Conservation (phyloP, 169 alveolate species). For the Babesia bovis region DNA sequence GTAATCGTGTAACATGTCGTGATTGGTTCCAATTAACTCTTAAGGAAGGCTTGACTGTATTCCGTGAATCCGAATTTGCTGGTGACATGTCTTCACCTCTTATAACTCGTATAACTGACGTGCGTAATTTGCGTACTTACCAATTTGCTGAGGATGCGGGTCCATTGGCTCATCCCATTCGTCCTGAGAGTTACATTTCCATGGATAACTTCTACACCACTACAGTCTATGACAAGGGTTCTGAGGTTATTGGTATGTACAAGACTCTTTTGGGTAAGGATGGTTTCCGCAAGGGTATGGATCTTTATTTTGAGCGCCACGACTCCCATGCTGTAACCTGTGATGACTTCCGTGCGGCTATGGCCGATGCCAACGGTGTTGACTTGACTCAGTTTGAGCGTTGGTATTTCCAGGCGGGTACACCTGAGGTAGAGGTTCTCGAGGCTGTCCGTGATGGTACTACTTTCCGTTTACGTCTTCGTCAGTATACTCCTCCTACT, state of each 20-base stretch:
- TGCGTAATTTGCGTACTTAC: slow-evolving; percentile 74
- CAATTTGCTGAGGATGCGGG: slow-evolving; percentile 90
- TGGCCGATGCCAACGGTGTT: slow-evolving; percentile 85
- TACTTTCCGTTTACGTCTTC: slow-evolving; percentile 73
- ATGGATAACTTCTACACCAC: slow-evolving; percentile 91
- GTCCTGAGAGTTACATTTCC: slow-evolving; percentile 89
- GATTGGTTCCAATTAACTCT: slow-evolving; percentile 92
- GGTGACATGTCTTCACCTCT: slow-evolving; percentile 79
- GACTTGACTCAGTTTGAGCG: slow-evolving; percentile 86
- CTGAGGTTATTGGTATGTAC: slow-evolving; percentile 93
- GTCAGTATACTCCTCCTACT: slow-evolving; percentile 84
- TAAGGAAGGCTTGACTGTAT: slow-evolving; percentile 93
- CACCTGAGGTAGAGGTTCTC: slow-evolving; percentile 70
- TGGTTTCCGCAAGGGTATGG: slow-evolving; percentile 91
- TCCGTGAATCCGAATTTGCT: slow-evolving; percentile 86
- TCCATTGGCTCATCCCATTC: slow-evolving; percentile 91
- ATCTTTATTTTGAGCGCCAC: slow-evolving; percentile 85
- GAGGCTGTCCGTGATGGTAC: slow-evolving; percentile 61
- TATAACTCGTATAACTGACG: slow-evolving; percentile 84
- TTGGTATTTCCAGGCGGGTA: slow-evolving; percentile 87
- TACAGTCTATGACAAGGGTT: slow-evolving; percentile 93
- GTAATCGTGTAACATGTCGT: slow-evolving; percentile 91
- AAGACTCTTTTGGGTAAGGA: slow-evolving; percentile 87
- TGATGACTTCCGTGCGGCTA: slow-evolving; percentile 90
- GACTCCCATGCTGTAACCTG: slow-evolving; percentile 92